Base-by-base conservation (phyloP, 352 stramenopile species). In the Pythium phragmitis region DNA sequence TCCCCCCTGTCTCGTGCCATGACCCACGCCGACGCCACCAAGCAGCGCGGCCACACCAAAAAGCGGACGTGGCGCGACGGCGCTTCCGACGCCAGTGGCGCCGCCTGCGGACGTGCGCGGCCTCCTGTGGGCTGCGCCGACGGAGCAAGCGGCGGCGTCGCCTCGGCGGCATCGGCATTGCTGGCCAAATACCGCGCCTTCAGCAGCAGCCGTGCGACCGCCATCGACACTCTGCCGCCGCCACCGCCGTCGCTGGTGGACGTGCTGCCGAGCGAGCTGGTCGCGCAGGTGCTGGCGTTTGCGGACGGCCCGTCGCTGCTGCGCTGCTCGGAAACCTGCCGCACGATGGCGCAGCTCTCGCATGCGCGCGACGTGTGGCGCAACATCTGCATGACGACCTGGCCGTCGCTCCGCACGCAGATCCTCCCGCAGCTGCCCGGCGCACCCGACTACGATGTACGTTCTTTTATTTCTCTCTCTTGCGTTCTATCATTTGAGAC, bases 401-500 rank as follows among this genome's bases (percentile, higher is more conserved):
- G 83, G 85, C 80, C 79, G 30, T 85, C 71, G 21, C 63, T 94
- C 48, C 69, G 67, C 41, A 73, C 77, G 14, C 80, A 87, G 45
- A 49, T 82, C 41, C 66, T 94, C 21, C 76, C 82, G 43, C 85
- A 94, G 62, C 39, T 92, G 7, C 85, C 85, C 0, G 85, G 82
- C 11, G 83, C 85, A 0, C 81, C 82, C 0, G 82, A 92, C 56
- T 94, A 92, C 66, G 83, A 92, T 67, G 83, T 89, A 78, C 59
- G 78, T 70, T n/a, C 1, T 23, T 4, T 19, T 11, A 21, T 57
- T 17, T 23, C 12, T n/a, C 53, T 63, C 61, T 9, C 36, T 52
- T 48, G 14, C 51, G 57, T 46, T 39, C 48, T 34, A 11, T 21
- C 4, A 23, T 21, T 16, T n/a, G 2, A 17, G 39, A 16, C 12